Base-by-base conservation (phyloP, 345 rosid genomes). In the Trapa bicornis region DNA sequence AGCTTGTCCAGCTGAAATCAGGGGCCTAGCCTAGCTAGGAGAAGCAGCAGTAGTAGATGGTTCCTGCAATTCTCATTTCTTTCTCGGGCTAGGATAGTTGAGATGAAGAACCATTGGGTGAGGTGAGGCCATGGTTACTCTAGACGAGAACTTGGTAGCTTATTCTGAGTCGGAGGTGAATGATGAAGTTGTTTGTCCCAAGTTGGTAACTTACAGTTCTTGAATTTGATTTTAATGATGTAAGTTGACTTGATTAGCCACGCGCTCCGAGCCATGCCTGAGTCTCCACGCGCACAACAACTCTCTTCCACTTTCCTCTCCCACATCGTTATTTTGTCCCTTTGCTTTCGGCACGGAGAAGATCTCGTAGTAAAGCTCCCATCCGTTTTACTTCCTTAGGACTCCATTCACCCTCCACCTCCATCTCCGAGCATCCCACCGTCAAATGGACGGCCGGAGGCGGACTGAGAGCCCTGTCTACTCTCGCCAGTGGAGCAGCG, bases 401-500 rank as follows among this genome's bases (percentile, higher is more conserved):
- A 33, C 41, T 14, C 41, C 37, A 36, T 61, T 42, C 36, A n/a
- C 64, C 35, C 43, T 41, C 43, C 4, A 41, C 38, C 7, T 4
- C 32, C 35, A 10, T n/a, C 48, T 53, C 8, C 48, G 36, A 56
- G 7, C 16, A 36, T 3, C 65, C 16, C 36, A 16, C 48, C 48
- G 0, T 45, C 48, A 45, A 12, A n/a, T 22, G 64, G 61, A 16
- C 96, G 99, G 86, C 67, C 87, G 86, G 65, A 83, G 83, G 66
- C 79, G 87, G 72, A 81, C 90, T 8, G 96, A 77, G 54, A 87
- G 90, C 61, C 93, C 92, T 52, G 85, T 86, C 61, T 85, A 82
- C 78, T 66, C 76, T 6, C 87, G 99, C 69, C 95, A 80, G 68
- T 89, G 96, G 95, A 84, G 78, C 74, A 79, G 79, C 74, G 86